Conservation (phyloP, 306 rosid species). For the Begonia fuchsioides region DNA sequence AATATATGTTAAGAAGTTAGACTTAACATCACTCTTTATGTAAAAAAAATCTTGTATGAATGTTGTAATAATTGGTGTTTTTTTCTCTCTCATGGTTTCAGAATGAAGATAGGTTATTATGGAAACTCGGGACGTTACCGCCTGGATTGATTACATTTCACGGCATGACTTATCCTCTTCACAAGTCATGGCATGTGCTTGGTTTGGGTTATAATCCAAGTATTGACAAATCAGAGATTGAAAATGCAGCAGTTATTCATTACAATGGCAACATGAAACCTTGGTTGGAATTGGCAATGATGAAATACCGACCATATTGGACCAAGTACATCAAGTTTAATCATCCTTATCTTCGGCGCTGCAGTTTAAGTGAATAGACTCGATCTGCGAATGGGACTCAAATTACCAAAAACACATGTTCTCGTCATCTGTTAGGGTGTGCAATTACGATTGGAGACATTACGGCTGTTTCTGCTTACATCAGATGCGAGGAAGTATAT, state of each 20-base stretch:
- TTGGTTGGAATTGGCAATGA: conserved; percentile 90
- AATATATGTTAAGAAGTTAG: no score
- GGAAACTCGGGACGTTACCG: conserved; percentile 97
- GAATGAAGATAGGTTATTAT: conserved; percentile 87
- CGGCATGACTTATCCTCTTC: conserved; percentile 72
- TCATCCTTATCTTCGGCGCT: conserved; percentile 67
- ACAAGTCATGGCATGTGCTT: conserved; percentile 96
- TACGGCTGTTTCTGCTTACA: neutral
- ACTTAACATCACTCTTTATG: no score
- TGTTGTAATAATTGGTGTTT: conserved; percentile 3
- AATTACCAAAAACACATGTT: conserved; percentile 1
- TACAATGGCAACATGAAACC: conserved; percentile 98
- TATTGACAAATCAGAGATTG: conserved; percentile 49
- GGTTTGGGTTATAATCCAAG: conserved; percentile 98
- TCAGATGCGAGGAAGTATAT: neutral
- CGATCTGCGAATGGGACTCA: neutral
- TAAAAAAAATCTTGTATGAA: neutral
- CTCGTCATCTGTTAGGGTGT: neutral
- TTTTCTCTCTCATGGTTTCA: conserved; percentile 15
- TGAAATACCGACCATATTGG: conserved; percentile 85
- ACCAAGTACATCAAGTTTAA: conserved; percentile 67
- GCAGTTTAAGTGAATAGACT: conserved; percentile 44
- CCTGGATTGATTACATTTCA: conserved; percentile 94
- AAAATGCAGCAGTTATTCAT: conserved; percentile 85
- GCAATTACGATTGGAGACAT: neutral